A percentile compares a stretch with the other conserved stretches of the same genome.
These are phyloP conservation scores for Trametes sanguinea DNA, from an alignment of 768 basidiomycete species.

Conservation along the genomic window DNA sequence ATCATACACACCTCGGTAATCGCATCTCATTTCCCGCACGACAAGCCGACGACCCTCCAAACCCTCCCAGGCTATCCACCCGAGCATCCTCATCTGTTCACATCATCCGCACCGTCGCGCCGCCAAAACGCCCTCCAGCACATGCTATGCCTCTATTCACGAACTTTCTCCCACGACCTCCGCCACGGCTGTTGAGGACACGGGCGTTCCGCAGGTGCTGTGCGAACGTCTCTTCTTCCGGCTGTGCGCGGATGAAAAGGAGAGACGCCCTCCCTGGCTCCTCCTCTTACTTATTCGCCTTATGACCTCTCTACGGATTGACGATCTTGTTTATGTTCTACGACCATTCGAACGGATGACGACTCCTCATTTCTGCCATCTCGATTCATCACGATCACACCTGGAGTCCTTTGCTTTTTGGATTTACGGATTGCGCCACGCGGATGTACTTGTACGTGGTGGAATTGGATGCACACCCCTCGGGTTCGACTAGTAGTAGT, in stretches of 20 bases:
- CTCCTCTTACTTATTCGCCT: constrained; percentile 15
- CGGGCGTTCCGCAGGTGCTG: not conserved
- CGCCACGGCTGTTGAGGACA: constrained; percentile 1
- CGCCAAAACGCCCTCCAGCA: constrained; percentile 1
- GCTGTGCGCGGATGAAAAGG: constrained; percentile 18
- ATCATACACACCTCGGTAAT: constrained; percentile 16
- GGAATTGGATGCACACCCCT: constrained; percentile 3
- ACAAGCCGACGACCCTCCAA: constrained; percentile 10
- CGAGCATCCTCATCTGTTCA: not conserved
- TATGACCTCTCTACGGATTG: constrained; percentile 2
- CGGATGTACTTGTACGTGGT: constrained; percentile 16
- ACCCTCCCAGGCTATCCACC: constrained; percentile 5
- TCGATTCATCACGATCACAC: constrained; percentile 1
- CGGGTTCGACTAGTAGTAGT: constrained; percentile 17
- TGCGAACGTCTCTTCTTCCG: not conserved
- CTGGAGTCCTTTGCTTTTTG: constrained; percentile 3
- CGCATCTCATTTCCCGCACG: constrained; percentile 9
- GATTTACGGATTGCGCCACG: constrained; percentile 12
- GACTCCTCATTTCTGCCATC: not conserved
- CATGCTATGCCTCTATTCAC: constrained; percentile 7
- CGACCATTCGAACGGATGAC: constrained; percentile 12
- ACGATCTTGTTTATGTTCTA: constrained; percentile 11
- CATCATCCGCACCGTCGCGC: constrained; percentile 6
- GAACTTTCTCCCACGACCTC: constrained; percentile 1
- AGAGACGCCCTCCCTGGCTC: constrained; percentile 3